A percentile compares a stretch with the other conserved stretches of the same genome.
Conservation (phyloP, 441 rosid genomes). For the Gossypium schwendimanii region DNA sequence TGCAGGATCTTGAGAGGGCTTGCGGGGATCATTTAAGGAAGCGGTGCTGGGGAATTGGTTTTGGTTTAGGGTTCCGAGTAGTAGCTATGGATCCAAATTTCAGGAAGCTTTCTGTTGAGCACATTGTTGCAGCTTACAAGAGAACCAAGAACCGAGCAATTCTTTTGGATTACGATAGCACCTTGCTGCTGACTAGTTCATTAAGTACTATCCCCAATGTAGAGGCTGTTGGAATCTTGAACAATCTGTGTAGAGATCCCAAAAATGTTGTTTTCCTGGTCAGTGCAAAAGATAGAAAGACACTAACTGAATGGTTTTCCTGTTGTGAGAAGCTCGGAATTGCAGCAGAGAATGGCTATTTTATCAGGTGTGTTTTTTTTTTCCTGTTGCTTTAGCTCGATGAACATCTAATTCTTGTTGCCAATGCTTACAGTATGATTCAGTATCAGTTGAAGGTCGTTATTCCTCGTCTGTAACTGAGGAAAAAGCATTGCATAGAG, state of each 20-base stretch:
- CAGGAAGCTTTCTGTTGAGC: constrained; percentile 71
- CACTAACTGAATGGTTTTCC: constrained; percentile 27
- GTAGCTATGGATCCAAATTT: constrained; percentile 83
- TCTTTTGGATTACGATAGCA: constrained; percentile 81
- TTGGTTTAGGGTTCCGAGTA: constrained; percentile 79
- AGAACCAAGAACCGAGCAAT: constrained; percentile 70
- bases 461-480: neutral
- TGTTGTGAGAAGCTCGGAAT: constrained; percentile 67
- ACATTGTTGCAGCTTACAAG: constrained; percentile 75
- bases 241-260: constrained; percentile 57
- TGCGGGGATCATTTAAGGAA: constrained; percentile 68
- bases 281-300: constrained; percentile 6
- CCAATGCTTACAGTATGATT: neutral
- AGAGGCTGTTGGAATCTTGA: constrained; percentile 53
- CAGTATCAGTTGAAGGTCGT: neutral
- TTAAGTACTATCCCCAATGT: constrained; percentile 38
- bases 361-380: constrained; percentile 41
- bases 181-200: constrained; percentile 52
- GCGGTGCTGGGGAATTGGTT: constrained; percentile 88
- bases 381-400: neutral
- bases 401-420: neutral
- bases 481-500: neutral
- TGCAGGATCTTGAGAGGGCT: constrained; percentile 84
- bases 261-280: constrained; percentile 76
- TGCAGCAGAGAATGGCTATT: constrained; percentile 85